Percentiles rank a stretch among this genome's conserved stretches.
These are phyloP conservation scores for Rauvolfia tetraphylla DNA, from an alignment of 257 asterid species.

Conservation along the genomic window DNA sequence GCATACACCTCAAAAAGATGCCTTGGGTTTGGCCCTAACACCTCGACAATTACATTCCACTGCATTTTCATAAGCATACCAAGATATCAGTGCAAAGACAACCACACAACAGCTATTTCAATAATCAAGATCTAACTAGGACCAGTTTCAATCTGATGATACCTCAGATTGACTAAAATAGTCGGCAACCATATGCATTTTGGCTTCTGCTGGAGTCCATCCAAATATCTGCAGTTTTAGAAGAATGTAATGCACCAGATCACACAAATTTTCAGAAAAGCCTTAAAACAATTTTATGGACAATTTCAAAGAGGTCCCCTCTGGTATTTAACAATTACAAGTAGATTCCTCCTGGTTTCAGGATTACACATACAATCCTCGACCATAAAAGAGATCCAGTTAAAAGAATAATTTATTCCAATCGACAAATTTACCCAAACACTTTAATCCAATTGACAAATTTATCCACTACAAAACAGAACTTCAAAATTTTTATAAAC, in stretches of 20 bases:
- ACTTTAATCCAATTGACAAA: background rate
- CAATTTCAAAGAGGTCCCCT: background rate
- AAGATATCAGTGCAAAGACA: conserved; percentile 18
- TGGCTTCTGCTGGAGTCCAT: conserved; percentile 90
- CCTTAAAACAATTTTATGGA: background rate
- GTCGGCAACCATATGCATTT: conserved; percentile 78
- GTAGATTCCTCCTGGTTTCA: background rate
- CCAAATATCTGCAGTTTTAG: conserved; percentile 66
- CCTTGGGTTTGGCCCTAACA: conserved; percentile 76
- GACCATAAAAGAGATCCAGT: background rate
- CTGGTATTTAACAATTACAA: background rate
- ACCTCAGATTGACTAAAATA: conserved; percentile 85
- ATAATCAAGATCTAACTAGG: background rate
- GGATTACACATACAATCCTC: background rate
- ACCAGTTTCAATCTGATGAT: conserved; percentile 13
- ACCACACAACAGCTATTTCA: background rate
- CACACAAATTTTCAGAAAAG: background rate
- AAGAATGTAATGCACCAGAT: conserved; percentile 12
- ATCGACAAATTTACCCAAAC: background rate
- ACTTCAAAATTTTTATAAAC: too few species aligned
- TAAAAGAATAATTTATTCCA: background rate
- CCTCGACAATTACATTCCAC: conserved; percentile 77
- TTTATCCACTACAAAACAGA: background rate
- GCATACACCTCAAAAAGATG: conserved; percentile 91
- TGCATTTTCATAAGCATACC: conserved; percentile 37